phyloP scores from a whole-genome alignment of 768 basidiomycete genomes.

The Tephrocybe sp. region DNA sequence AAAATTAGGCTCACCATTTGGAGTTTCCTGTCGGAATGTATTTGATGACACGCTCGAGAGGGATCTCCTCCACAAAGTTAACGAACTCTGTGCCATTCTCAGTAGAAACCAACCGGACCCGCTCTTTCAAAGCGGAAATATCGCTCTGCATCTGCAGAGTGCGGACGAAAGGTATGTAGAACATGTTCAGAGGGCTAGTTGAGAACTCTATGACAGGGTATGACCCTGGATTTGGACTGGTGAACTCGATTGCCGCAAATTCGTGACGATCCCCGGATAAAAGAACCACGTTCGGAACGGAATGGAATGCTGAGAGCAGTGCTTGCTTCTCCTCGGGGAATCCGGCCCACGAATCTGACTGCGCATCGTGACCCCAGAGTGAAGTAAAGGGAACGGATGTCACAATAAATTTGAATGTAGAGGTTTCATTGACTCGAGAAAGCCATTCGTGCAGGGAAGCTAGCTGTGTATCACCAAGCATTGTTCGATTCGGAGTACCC shows the following conservation, averaged over 20 bases:
- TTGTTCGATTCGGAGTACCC: conserved; percentile 38
- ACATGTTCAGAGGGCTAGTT: conserved; percentile 69
- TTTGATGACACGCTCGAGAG: conserved; percentile 52
- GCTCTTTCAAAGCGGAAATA: conserved; percentile 35
- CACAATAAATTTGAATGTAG: conserved; percentile 76
- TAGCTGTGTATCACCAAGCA: conserved; percentile 70
- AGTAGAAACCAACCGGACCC: conserved; percentile 24
- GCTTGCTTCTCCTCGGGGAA: conserved; percentile 57
- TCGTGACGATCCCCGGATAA: conserved; percentile 78
- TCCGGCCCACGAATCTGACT: conserved; percentile 67
- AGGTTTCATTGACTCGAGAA: conserved; percentile 61
- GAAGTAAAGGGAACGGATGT: conserved; percentile 73
- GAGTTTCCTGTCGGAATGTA: conserved; percentile 64
- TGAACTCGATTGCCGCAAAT: conserved; percentile 70
- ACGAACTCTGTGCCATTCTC: conserved; percentile 25
- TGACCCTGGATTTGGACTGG: conserved; percentile 28
- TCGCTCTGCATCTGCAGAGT: conserved; percentile 49
- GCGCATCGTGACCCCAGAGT: conserved; percentile 64
- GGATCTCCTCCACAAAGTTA: conserved; percentile 35
- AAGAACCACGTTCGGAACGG: conserved; percentile 68
- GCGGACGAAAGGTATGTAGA: conserved; percentile 58
- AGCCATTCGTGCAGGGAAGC: conserved; percentile 63
- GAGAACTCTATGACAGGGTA: conserved; percentile 61
- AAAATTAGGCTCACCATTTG: conserved; percentile 49
- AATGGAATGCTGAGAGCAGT: conserved; percentile 55